Evolutionary conservation across 1,284 basidiomycete species (phyloP), one percentile per base, ranked within the genome.

Genomic region (Leccinum pallidistipes): DNA sequence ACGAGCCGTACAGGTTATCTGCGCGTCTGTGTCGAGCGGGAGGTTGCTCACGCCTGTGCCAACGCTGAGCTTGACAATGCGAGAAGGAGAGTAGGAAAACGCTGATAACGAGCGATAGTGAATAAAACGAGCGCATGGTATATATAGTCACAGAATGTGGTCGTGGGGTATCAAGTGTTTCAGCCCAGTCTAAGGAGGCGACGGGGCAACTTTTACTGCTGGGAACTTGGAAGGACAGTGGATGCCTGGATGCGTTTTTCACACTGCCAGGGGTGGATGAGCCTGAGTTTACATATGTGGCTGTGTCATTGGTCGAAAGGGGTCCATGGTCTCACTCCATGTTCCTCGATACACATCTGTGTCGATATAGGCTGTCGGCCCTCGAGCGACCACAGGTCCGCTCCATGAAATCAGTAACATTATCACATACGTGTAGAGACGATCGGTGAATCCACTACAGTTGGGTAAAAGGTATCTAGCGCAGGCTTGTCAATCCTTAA

Each of bases 51-150:
- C 64, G 71, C 50, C 45, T 34, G 29, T 58, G n/a, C 16, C 34
- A 31, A 52, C 55, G 55, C 27, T 57, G 51, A 55, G 71, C 66
- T 55, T 57, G 55, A 58, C 49, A 36, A 21, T 52, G 52, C 61
- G 43, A 62, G 54, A 16, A 67, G 3, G 55, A 63, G 31, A 74
- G 56, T 29, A 68, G 38, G 60, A 71, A 50, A 59, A 62, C 16
- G 43, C 45, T 57, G 54, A 62, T 59, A 73, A 72, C 47, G 70
- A 76, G 58, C 1, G 71, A 62, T 43, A 72, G 54, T 53, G 49
- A 50, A 58, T 59, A 34, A 62, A 72, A 74, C 11, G 71, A 72
- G 58, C 57, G 71, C 71, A 72, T 76, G 61, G 55, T 69, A 69
- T 55, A 57, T 69, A 69, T 55, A 57, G 62, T 60, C 66, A 61